A percentile compares a stretch with the other conserved stretches of the same genome.
These are phyloP conservation scores for Picea glauca DNA, from an alignment of 75 land plant species.

Conservation along the genomic window DNA sequence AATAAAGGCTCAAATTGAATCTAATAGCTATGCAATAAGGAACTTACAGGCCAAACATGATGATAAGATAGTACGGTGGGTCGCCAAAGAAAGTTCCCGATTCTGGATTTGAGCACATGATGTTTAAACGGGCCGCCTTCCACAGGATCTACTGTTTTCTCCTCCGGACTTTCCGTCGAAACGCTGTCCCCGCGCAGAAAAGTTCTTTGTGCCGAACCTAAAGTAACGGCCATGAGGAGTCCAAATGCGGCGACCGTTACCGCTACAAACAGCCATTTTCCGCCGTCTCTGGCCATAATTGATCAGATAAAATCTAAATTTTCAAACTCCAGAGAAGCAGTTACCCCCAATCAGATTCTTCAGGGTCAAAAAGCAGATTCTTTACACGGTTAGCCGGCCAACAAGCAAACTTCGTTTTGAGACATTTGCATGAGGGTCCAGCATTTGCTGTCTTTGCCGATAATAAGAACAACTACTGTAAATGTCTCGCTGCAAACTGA, in stretches of 20 bases:
- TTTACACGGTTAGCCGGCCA: too few species aligned
- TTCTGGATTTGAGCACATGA: neutral
- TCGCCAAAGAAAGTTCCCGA: constrained; percentile 49
- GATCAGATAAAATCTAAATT: too few species aligned
- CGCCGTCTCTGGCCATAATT: neutral
- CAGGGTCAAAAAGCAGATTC: too few species aligned
- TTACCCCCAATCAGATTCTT: too few species aligned
- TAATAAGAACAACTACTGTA: too few species aligned
- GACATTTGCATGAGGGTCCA: too few species aligned
- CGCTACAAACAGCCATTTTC: neutral
- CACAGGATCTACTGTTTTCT: neutral
- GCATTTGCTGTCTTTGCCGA: too few species aligned
- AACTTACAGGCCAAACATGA: constrained; percentile 66
- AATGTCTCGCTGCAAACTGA: too few species aligned
- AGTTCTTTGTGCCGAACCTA: constrained; percentile 2
- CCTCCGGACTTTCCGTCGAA: neutral
- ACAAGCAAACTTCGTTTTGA: too few species aligned
- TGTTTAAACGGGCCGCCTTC: neutral
- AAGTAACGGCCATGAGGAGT: neutral
- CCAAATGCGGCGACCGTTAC: constrained; percentile 1
- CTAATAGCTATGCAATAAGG: neutral
- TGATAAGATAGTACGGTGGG: constrained; percentile 28
- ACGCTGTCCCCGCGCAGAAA: neutral
- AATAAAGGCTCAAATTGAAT: neutral
- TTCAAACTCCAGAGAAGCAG: too few species aligned